Conservation (phyloP, 164 flowering plant genomes). For the Vitis amurensis region DNA sequence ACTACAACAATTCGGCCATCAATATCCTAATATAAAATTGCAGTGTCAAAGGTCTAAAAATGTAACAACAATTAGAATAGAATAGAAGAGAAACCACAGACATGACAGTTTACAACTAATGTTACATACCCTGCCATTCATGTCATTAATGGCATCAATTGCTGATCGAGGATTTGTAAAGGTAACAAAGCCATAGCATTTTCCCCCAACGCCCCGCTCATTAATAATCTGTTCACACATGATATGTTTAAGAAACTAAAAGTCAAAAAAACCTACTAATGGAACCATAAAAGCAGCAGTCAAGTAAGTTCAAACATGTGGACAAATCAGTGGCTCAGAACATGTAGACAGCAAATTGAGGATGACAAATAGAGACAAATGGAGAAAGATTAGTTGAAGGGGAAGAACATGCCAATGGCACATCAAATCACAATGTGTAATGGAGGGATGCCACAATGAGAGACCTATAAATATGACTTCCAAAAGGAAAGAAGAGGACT, state of each 20-base stretch:
- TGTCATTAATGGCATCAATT: slow-evolving; percentile 71
- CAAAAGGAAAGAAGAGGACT: no score
- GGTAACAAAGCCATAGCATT: slow-evolving; percentile 94
- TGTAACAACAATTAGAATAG: background rate
- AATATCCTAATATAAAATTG: slow-evolving; percentile 52
- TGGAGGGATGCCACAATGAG: no score
- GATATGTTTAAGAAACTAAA: background rate
- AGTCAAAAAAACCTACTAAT: background rate
- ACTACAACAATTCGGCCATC: slow-evolving; percentile 83
- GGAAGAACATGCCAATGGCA: no score
- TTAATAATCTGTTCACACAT: slow-evolving; percentile 57
- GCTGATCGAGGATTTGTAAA: slow-evolving; percentile 85
- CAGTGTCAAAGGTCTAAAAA: slow-evolving; percentile 19
- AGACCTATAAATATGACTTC: no score
- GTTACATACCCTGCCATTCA: slow-evolving; percentile 84
- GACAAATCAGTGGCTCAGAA: no score
- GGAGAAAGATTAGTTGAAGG: no score
- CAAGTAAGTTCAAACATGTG: background rate
- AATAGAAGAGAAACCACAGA: background rate
- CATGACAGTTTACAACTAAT: background rate
- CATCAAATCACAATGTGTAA: no score
- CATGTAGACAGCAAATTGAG: no score
- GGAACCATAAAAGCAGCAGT: background rate
- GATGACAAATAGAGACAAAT: no score
- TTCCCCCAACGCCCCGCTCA: slow-evolving; percentile 76